Evolutionary conservation across 2,329 filamentous ascomycete genomes (phyloP).

Genomic region (Pseudocercospora ulei): DNA sequence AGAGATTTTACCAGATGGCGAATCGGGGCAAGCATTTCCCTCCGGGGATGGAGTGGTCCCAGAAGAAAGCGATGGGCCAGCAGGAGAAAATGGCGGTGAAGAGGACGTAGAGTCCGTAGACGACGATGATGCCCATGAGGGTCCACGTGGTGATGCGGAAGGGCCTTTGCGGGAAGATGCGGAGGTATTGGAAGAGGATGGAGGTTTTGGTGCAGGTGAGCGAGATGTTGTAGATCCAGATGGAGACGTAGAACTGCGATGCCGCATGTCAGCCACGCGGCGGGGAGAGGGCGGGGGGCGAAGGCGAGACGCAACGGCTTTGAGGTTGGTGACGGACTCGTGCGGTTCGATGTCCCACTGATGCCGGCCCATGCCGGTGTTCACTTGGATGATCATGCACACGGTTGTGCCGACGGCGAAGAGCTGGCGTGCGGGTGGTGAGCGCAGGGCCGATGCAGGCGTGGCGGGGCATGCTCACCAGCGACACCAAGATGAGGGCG

Average conservation of each 20-base stretch:
- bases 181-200: slow-evolving; percentile 43
- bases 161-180: slow-evolving; percentile 39
- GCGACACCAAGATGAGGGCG: slow-evolving; percentile 20
- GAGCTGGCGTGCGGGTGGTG: slow-evolving; percentile 4
- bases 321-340: slow-evolving; percentile 17
- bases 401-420: slow-evolving; percentile 18
- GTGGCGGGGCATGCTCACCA: slow-evolving; percentile 11
- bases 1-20: slow-evolving; percentile 35
- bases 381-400: slow-evolving; percentile 20
- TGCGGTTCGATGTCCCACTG: slow-evolving; percentile 12
- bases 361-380: slow-evolving; percentile 23
- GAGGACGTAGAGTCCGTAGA: slow-evolving; percentile 30
- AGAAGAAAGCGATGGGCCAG: slow-evolving; percentile 38
- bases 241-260: slow-evolving; percentile 20
- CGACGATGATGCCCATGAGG: slow-evolving; percentile 31
- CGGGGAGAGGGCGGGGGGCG: not conserved
- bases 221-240: slow-evolving; percentile 35
- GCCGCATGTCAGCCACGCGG: not conserved
- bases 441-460: not conserved
- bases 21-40: slow-evolving; percentile 36
- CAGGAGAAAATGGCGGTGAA: slow-evolving; percentile 39
- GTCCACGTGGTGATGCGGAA: slow-evolving; percentile 32
- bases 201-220: slow-evolving; percentile 39
- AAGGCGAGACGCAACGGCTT: slow-evolving; percentile 19
- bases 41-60: slow-evolving; percentile 31